Base-by-base conservation (phyloP, 805 yeast species). In the Candida loeiensis region DNA sequence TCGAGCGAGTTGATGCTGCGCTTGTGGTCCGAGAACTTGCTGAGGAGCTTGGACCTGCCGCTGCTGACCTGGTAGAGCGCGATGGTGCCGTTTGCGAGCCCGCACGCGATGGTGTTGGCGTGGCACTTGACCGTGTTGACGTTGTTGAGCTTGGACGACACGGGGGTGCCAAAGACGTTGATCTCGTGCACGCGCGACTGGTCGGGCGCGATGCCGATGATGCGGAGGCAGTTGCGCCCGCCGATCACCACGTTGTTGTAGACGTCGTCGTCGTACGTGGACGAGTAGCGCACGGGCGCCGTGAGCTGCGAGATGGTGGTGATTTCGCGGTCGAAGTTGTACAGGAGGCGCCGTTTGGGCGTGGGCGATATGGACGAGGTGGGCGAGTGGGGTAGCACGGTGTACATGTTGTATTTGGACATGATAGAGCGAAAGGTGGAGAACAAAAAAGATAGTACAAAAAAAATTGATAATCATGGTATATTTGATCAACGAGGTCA, bases 1-100 rank as follows among this genome's bases (percentile, higher is more conserved):
- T 69, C 74, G 17, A 69, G 45, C 6, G 72, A 62, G 45, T 69
- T 69, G 35, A 69, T 58, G 36, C 64, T 58, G n/a, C 74, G 50
- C 45, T 63, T 66, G 50, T 69, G 74, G 43, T 64, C 73, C 14
- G 58, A 49, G n/a, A 61, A 53, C 28, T 56, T 59, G 41, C 54
- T 44, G 12, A 59, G 36, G 12, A 64, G 40, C 36, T 49, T 51
- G 24, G 66, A 49, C 45, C 56, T 61, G 12, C 73, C 73, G 41
- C 51, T 58, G 39, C 51, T 44, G 13, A 68, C 50, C 39, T 57
- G 60, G 45, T 59, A 66, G 7, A 68, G 45, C 24, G 58, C 40
- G 11, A 69, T 58, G 8, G 47, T 41, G 1, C 74, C 74, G 41
- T 54, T 64, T 11, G 69, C 55, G 31, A 66, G 52, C 7, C 74